Evolutionary conservation across 2,329 filamentous ascomycete genomes (phyloP).

Genomic region (Rhytidhysteron rufulum): DNA sequence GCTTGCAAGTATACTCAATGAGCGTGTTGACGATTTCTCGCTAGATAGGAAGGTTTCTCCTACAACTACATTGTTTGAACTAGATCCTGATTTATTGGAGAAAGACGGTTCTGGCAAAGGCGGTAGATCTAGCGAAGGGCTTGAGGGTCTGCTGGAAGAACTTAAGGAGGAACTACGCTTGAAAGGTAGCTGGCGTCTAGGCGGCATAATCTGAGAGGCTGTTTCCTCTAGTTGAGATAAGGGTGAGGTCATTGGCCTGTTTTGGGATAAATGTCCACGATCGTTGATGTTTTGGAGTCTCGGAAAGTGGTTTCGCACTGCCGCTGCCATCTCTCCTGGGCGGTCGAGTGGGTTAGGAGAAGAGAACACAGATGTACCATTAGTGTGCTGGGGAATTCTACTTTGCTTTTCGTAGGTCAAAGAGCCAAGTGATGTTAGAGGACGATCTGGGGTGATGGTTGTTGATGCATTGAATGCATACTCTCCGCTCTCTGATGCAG

Average conservation of each 20-base stretch:
- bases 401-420: no score
- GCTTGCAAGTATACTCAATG: conserved; percentile 3
- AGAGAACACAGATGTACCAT: no score
- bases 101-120: conserved; percentile 35
- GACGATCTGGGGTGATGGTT: no score
- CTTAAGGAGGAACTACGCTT: conserved; percentile 25
- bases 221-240: conserved; percentile 9
- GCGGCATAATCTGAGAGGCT: conserved; percentile 24
- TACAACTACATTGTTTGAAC: conserved; percentile 4
- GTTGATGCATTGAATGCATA: no score
- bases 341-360: conserved; percentile 11
- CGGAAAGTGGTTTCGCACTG: conserved; percentile 5
- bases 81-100: conserved; percentile 8
- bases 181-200: conserved; percentile 39
- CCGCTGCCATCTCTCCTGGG: conserved; percentile 3
- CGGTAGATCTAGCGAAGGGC: conserved; percentile 23
- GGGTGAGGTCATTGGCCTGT: conserved; percentile 16
- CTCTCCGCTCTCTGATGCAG: no score
- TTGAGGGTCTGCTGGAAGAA: conserved; percentile 24
- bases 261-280: neutral
- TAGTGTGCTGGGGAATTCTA: neutral
- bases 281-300: conserved; percentile 11
- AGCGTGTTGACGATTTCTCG: conserved; percentile 4
- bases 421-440: no score
- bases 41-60: neutral